These are phyloP conservation scores for Hebeloma cylindrosporum DNA, from an alignment of 768 basidiomycete species.

Conservation along the genomic window DNA sequence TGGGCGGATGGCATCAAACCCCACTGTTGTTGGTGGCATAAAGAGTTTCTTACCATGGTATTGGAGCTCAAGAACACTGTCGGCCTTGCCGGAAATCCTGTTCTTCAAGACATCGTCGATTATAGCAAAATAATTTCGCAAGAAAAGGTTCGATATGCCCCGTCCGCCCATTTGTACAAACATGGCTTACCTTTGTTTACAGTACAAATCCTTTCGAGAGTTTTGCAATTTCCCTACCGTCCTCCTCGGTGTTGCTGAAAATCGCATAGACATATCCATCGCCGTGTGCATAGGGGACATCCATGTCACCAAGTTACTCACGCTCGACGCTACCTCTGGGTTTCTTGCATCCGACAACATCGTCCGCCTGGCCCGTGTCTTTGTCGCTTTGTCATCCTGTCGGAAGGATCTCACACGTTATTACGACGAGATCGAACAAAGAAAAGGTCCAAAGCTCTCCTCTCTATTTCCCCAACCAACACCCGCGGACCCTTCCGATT, in stretches of 20 bases:
- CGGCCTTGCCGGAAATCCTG: slow-evolving; percentile 16
- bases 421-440: slow-evolving; percentile 11
- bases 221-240: slow-evolving; percentile 19
- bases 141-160: slow-evolving; percentile 7
- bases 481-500: slow-evolving; percentile 4
- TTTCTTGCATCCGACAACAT: slow-evolving; percentile 20
- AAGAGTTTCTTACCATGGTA: slow-evolving; percentile 6
- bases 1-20: slow-evolving; percentile 18
- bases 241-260: slow-evolving; percentile 20
- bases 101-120: slow-evolving; percentile 16
- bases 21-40: slow-evolving; percentile 14
- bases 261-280: slow-evolving; percentile 12
- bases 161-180: background rate
- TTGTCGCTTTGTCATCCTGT: slow-evolving; percentile 12
- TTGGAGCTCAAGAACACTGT: slow-evolving; percentile 18
- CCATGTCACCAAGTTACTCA: slow-evolving; percentile 17
- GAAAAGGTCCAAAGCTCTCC: slow-evolving; percentile 4
- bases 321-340: slow-evolving; percentile 15
- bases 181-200: slow-evolving; percentile 5
- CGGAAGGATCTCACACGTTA: slow-evolving; percentile 11
- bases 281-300: slow-evolving; percentile 19
- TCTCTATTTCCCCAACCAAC: slow-evolving; percentile 13
- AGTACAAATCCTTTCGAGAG: slow-evolving; percentile 15
- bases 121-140: slow-evolving; percentile 17
- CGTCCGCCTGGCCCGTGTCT: slow-evolving; percentile 18